Percentiles rank a stretch among this genome's conserved stretches.
Evolutionary conservation across 1,139 yeast genomes (phyloP).

Genomic region (Blastobotrys capitulatus): DNA sequence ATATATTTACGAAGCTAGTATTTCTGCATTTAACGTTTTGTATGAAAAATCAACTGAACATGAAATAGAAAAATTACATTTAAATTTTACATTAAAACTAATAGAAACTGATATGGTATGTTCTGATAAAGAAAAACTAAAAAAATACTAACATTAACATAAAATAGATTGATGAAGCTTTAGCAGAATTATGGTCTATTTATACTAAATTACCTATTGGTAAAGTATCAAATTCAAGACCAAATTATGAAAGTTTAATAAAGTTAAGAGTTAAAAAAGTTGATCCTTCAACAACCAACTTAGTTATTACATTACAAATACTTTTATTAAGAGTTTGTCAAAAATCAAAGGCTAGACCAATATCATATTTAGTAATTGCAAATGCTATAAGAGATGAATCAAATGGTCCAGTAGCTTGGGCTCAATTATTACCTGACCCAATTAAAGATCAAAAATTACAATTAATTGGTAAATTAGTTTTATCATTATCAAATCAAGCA

Average conservation of each 20-base stretch:
- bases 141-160: background rate
- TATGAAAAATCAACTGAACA: slow-evolving; percentile 10
- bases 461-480: slow-evolving; percentile 16
- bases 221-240: slow-evolving; percentile 1
- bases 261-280: slow-evolving; percentile 1
- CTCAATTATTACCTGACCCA: slow-evolving; percentile 9
- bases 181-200: slow-evolving; percentile 15
- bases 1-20: slow-evolving; percentile 16
- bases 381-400: slow-evolving; percentile 7
- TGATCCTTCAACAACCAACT: slow-evolving; percentile 7
- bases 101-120: slow-evolving; percentile 19
- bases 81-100: slow-evolving; percentile 19
- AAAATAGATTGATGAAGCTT: slow-evolving; percentile 15
- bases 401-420: slow-evolving; percentile 17
- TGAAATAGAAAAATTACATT: slow-evolving; percentile 19
- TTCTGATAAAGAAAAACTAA: background rate
- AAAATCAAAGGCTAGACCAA: slow-evolving; percentile 14
- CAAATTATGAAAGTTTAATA: slow-evolving; percentile 6
- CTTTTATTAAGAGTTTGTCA: slow-evolving; percentile 17
- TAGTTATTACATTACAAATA: slow-evolving; percentile 17
- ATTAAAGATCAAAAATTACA: slow-evolving; percentile 13
- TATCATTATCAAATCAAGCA: slow-evolving; percentile 18
- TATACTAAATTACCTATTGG: slow-evolving; percentile 10
- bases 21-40: slow-evolving; percentile 14
- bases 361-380: slow-evolving; percentile 15